A percentile compares a stretch with the other conserved stretches of the same genome.
These are phyloP conservation scores for Carnegiea gigantea DNA, from an alignment of 179 eudicot genomes.

Conservation along the genomic window DNA sequence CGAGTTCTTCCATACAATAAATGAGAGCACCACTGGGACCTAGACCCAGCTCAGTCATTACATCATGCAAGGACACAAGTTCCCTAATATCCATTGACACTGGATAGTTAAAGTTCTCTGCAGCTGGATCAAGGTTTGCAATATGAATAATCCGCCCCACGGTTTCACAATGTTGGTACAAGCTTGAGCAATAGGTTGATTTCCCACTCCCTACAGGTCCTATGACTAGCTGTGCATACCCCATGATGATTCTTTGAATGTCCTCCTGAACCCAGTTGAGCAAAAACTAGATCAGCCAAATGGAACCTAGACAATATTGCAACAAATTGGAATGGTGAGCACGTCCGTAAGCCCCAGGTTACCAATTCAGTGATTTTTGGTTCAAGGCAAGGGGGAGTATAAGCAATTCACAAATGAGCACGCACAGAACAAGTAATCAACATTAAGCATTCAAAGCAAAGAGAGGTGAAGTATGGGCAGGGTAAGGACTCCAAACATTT, in stretches of 20 bases:
- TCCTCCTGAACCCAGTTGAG: background rate
- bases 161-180: constrained; percentile 77
- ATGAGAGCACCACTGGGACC: constrained; percentile 94
- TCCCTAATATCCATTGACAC: constrained; percentile 90
- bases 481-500: background rate
- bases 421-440: background rate
- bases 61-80: constrained; percentile 86
- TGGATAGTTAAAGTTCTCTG: constrained; percentile 88
- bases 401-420: background rate
- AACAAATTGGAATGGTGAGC: background rate
- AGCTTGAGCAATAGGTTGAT: constrained; percentile 92
- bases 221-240: constrained; percentile 83
- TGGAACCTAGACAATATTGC: background rate
- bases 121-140: constrained; percentile 93
- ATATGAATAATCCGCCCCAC: constrained; percentile 61
- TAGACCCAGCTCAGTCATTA: constrained; percentile 83
- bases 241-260: constrained; percentile 40
- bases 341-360: background rate
- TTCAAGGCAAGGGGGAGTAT: too few species aligned
- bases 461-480: background rate
- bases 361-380: background rate
- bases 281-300: background rate
- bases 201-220: constrained; percentile 95
- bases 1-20: constrained; percentile 96
- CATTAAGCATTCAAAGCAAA: background rate